Percentiles rank a stretch among this genome's conserved stretches.
phyloP scores from a whole-genome alignment of 2,329 filamentous ascomycete genomes.

The Tolypocladium cylindrosporum region DNA sequence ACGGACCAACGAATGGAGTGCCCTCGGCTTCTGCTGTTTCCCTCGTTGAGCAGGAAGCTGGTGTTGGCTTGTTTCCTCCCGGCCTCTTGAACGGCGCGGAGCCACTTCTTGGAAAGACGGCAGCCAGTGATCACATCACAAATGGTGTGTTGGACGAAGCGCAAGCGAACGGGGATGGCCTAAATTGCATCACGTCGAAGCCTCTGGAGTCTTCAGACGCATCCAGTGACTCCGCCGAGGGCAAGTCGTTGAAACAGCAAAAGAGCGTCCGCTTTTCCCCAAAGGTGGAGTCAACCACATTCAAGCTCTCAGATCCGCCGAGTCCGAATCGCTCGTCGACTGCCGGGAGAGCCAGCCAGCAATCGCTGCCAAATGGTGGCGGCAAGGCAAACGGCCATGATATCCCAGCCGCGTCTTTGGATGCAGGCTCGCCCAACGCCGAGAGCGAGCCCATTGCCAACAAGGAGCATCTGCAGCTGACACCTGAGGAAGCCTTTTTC shows the following conservation, averaged over 20 bases:
- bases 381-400: constrained; percentile 6
- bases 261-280: constrained; percentile 67
- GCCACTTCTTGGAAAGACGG: background rate
- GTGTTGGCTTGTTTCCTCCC: background rate
- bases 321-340: constrained; percentile 27
- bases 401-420: background rate
- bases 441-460: constrained; percentile 24
- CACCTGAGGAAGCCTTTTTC: constrained; percentile 86
- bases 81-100: background rate
- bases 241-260: constrained; percentile 25
- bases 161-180: background rate
- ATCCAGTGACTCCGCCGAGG: constrained; percentile 11
- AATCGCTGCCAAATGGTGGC: constrained; percentile 8
- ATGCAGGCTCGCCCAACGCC: background rate
- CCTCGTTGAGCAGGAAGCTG: background rate
- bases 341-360: constrained; percentile 10
- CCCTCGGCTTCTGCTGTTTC: background rate
- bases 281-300: constrained; percentile 54
- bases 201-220: constrained; percentile 4
- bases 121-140: background rate
- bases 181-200: background rate
- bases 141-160: background rate
- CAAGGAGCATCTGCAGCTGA: constrained; percentile 84
- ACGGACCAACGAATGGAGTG: background rate
- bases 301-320: constrained; percentile 40